Conservation (phyloP, 1,284 basidiomycete genomes). For the Apiotrichum domesticum region DNA sequence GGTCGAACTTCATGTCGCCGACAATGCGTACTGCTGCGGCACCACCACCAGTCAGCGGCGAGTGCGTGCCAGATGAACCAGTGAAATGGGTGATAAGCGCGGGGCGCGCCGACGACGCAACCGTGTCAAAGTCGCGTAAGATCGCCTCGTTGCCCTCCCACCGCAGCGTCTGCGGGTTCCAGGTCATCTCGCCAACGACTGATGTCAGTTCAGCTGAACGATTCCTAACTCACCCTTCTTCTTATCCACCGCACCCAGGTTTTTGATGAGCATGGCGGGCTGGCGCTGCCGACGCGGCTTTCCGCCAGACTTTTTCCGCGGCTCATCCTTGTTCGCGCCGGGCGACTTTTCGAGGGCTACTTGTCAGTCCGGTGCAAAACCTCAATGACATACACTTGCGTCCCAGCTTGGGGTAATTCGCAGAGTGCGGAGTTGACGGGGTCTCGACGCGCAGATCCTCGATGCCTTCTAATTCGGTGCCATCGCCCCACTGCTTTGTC, state of each 20-base stretch:
- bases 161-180: slow-evolving; percentile 78
- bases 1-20: slow-evolving; percentile 97
- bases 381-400: slow-evolving; percentile 40
- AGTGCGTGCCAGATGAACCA: slow-evolving; percentile 56
- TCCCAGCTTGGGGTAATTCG: slow-evolving; percentile 1
- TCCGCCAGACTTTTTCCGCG: slow-evolving; percentile 24
- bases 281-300: slow-evolving; percentile 59
- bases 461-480: slow-evolving; percentile 83
- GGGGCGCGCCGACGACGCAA: slow-evolving; percentile 78
- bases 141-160: slow-evolving; percentile 96
- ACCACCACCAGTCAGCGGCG: slow-evolving; percentile 1
- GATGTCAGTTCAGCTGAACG: not conserved
- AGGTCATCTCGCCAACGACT: slow-evolving; percentile 94
- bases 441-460: slow-evolving; percentile 82
- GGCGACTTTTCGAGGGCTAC: slow-evolving; percentile 3
- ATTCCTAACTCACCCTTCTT: slow-evolving; percentile 62
- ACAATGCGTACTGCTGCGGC: slow-evolving; percentile 57
- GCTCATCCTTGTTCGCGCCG: slow-evolving; percentile 1
- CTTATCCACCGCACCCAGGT: slow-evolving; percentile 63
- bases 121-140: slow-evolving; percentile 80
- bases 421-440: slow-evolving; percentile 45
- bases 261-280: slow-evolving; percentile 61
- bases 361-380: not conserved
- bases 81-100: slow-evolving; percentile 89
- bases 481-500: slow-evolving; percentile 71